Evolutionary conservation across 305 asterid species (phyloP).

Genomic region (Fraxinus dipetala): DNA sequence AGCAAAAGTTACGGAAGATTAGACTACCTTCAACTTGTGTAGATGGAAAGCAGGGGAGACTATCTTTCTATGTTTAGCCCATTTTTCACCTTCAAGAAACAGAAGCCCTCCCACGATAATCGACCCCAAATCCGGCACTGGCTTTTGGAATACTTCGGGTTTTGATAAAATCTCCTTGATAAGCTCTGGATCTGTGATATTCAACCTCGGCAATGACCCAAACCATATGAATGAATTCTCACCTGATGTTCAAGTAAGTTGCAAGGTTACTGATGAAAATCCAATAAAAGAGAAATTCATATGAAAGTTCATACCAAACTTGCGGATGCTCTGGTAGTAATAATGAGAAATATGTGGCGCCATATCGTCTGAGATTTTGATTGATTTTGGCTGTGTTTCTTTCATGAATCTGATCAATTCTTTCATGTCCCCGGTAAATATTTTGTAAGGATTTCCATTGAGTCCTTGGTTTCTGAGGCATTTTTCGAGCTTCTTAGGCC

Average conservation of each 20-base stretch:
- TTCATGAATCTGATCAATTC: not conserved
- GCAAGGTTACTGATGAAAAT: not conserved
- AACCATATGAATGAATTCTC: conserved; percentile 37
- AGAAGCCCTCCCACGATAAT: conserved; percentile 23
- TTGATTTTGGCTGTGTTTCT: conserved; percentile 14
- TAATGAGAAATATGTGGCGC: conserved; percentile 22
- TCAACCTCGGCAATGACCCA: conserved; percentile 39
- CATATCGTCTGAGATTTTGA: conserved; percentile 23
- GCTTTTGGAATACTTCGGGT: conserved; percentile 22
- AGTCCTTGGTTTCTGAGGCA: conserved; percentile 33
- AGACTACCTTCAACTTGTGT: conserved; percentile 28
- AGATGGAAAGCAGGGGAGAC: conserved; percentile 29
- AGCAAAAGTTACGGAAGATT: not conserved
- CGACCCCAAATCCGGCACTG: conserved; percentile 2
- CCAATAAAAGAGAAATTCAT: not conserved
- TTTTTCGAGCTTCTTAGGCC: conserved; percentile 34
- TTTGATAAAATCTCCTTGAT: conserved; percentile 26
- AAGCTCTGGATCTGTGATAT: conserved; percentile 28
- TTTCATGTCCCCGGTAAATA: conserved; percentile 29
- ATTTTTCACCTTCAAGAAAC: conserved; percentile 30
- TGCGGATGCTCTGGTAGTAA: conserved; percentile 10
- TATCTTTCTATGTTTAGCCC: conserved; percentile 36
- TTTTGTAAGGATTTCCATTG: conserved; percentile 29
- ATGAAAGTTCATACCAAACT: conserved; percentile 17
- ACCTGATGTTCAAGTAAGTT: conserved; percentile 27